These are phyloP conservation scores for Leptodontidium sp. DNA, from an alignment of 2,329 filamentous ascomycete species.

Conservation along the genomic window DNA sequence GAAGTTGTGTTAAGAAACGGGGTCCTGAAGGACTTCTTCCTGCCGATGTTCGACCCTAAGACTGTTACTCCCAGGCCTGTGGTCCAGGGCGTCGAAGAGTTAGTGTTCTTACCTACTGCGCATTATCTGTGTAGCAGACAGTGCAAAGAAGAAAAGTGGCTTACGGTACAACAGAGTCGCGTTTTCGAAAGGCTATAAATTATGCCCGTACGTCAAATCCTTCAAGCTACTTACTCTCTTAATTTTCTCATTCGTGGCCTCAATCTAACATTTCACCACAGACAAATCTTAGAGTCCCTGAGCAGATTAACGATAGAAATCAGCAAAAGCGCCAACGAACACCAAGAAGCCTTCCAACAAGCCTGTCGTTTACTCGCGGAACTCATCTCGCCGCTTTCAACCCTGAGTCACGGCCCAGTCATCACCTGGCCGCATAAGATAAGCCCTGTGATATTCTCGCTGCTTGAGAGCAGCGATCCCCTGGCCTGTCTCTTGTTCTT, in stretches of 20 bases:
- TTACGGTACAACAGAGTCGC: neutral
- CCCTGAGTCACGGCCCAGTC: neutral
- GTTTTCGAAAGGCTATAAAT: neutral
- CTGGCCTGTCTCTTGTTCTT: constrained; percentile 14
- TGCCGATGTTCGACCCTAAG: constrained; percentile 2
- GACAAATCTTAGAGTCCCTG: neutral
- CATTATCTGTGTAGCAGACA: neutral
- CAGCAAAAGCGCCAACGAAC: neutral
- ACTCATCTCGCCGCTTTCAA: neutral
- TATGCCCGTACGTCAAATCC: constrained; percentile 4
- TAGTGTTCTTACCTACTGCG: neutral
- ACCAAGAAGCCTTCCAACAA: neutral
- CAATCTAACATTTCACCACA: neutral
- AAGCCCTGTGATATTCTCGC: neutral
- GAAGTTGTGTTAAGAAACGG: constrained; percentile 14
- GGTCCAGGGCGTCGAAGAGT: neutral
- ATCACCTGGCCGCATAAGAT: constrained; percentile 10
- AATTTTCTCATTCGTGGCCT: neutral
- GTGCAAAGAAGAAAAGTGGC: neutral
- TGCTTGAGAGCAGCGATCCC: constrained; percentile 9
- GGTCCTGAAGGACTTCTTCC: constrained; percentile 18
- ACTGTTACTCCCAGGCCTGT: neutral
- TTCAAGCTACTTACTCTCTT: neutral
- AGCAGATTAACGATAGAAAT: neutral
- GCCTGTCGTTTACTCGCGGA: neutral